Base-by-base conservation (phyloP, 169 alveolate genomes). In the Plasmodium blacklocki region DNA sequence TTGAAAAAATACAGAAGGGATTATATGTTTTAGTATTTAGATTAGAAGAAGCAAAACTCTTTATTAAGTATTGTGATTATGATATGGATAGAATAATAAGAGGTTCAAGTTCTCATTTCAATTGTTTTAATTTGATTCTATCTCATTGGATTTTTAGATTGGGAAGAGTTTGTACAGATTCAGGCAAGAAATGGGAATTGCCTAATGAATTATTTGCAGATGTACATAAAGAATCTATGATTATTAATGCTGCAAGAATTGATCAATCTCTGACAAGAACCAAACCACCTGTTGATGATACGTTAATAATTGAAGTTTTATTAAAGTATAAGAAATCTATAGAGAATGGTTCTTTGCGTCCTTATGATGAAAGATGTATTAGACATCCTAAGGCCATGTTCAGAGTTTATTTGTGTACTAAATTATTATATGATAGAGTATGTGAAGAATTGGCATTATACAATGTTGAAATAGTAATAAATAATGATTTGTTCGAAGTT, bases 1-100 rank as follows among this genome's bases (percentile, higher is more conserved):
- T 67, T 4, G 6, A 26, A 26, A 67, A 29, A 67, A 0, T 67
- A 0, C 14, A 7, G 3, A 15, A 21, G 1, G 26, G 29, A 32
- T 67, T 67, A 32, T 3, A 9, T 39, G 14, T 32, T 2, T 21
- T 67, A 32, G n/a, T 59, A n/a, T 50, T 14, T 15, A n/a, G 18
- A 18, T 18, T 67, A 32, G 29, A 32, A 12, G 18, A 15, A 3
- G 15, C 39, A 14, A 19, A 4, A 3, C 19, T 11, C 2, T 14
- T 67, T 6, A 67, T 67, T n/a, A 47, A 29, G 6, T 67, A 32
- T 21, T 67, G 45, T 47, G 75, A 67, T 67, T 67, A 18, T 67
- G 54, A 67, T 32, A 67, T 67, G 75, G 75, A 67, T 47, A 32
- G 54, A 29, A 67, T 39, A 32, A 7, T 67, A 14, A 67, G 75